Evolutionary conservation across 305 asterid genomes (phyloP), one percentile per base, ranked within the genome.

Genomic region (Caryopteris hybrid): DNA sequence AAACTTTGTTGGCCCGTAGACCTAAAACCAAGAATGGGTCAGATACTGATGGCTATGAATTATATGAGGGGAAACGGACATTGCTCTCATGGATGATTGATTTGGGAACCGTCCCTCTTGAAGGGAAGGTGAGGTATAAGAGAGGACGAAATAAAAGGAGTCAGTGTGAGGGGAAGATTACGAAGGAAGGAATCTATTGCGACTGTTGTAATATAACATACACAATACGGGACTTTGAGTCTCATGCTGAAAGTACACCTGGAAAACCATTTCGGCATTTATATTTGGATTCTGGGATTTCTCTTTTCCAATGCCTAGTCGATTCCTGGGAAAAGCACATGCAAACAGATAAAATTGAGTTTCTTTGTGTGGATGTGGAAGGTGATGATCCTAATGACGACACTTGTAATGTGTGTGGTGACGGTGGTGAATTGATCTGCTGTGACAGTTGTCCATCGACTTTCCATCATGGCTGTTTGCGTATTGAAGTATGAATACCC

Each of bases 361-460:
- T 84, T 71, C 79, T 77, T 79, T 68, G 46, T 7, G 97, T 88
- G 73, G 86, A 88, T 68, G 88, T 89, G 79, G 87, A 86, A 63
- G 95, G 89, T 29, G 87, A 85, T 41, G 98, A 91, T 76, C 95
- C 92, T 54, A 83, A 86, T 74, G 99, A 95, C 53, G 99, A 91
- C 83, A 95, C 91, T 9, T 95, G 99, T 78, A 88, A 88, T 71
- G 74, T 95, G 33, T 95, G 99, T 71, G 98, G 96, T 21, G 97
- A 95, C 77, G 99, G 98, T 50, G 99, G 99, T 71, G 84, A 88
- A 69, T 81, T 95, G 88, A 86, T 88, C 68, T 91, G 98, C 72
- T 95, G 98, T 52, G 98, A 91, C 74, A 72, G 96, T 27, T 95
- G 99, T 79, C 98, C 99, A 10, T 88, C 99, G 25, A 95, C 99